Conservation (phyloP, 805 yeast species). For the Phaffomyces thermotolerans region DNA sequence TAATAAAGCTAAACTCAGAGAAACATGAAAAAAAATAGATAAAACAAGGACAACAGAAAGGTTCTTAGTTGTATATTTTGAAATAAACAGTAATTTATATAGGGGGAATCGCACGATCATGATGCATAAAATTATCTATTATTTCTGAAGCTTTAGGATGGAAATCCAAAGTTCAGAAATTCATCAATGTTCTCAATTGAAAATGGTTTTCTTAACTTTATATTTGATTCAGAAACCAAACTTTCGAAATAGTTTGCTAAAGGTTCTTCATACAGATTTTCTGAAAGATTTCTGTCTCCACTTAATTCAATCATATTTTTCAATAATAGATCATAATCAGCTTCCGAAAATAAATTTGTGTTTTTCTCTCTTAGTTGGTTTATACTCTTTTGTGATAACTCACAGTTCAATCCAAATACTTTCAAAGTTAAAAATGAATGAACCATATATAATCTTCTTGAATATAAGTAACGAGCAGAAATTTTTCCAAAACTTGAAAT, state of each 20-base stretch:
- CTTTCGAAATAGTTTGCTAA: constrained; percentile 5
- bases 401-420: constrained; percentile 1
- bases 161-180: constrained; percentile 1
- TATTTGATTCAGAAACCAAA: background rate
- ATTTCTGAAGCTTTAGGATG: background rate
- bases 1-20: too few relatives aligned
- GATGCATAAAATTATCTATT: too few relatives aligned
- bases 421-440: constrained; percentile 5
- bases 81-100: too few relatives aligned
- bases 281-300: constrained; percentile 6
- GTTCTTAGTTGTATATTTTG: too few relatives aligned
- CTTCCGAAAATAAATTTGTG: background rate
- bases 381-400: background rate
- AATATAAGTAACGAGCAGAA: constrained; percentile 5
- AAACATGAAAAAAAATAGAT: too few relatives aligned
- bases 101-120: too few relatives aligned
- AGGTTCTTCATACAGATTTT: constrained; percentile 6
- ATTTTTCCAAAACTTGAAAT: constrained; percentile 5
- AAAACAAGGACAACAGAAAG: too few relatives aligned
- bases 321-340: background rate
- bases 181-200: constrained; percentile 6
- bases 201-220: background rate
- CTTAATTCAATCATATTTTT: constrained; percentile 5
- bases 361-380: background rate
- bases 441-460: constrained; percentile 7